Evolutionary conservation across 2,329 filamentous ascomycete genomes (phyloP).

Genomic region (Pleomassaria siparia): DNA sequence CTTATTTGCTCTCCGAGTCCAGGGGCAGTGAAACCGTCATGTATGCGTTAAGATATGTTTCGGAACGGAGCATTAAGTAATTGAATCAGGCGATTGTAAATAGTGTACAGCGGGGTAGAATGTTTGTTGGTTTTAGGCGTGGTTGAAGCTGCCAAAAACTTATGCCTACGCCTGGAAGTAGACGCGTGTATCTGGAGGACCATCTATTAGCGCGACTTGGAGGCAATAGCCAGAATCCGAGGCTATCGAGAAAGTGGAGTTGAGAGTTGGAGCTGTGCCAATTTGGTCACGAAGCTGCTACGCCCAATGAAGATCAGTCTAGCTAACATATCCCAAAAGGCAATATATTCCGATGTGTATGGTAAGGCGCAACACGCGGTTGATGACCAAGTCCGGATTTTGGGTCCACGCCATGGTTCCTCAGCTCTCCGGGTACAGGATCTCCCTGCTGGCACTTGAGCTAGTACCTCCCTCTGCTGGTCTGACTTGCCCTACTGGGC

Average conservation of each 20-base stretch:
- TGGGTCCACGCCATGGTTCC: not conserved
- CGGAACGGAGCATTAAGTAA: not conserved
- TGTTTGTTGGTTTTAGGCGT: not conserved
- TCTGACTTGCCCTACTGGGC: constrained; percentile 40
- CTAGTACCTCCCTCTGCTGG: constrained; percentile 20
- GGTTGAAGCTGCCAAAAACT: not conserved
- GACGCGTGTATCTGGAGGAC: not conserved
- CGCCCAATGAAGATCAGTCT: not conserved
- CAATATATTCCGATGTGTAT: not conserved
- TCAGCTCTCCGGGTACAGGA: not conserved
- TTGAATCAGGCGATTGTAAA: not conserved
- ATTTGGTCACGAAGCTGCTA: not conserved
- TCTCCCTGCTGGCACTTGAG: not conserved
- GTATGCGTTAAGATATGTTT: constrained; percentile 7
- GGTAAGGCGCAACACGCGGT: not conserved
- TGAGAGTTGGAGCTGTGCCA: not conserved
- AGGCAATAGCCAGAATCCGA: not conserved
- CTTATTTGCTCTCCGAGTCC: not conserved
- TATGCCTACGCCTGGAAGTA: not conserved
- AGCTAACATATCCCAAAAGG: not conserved
- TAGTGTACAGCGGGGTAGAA: not conserved
- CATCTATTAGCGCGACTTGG: not conserved
- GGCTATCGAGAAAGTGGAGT: not conserved
- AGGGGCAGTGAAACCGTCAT: constrained; percentile 2
- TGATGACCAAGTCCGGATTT: not conserved